These are phyloP conservation scores for Pinus albicaulis DNA, from an alignment of 75 land plant species.

Conservation along the genomic window DNA sequence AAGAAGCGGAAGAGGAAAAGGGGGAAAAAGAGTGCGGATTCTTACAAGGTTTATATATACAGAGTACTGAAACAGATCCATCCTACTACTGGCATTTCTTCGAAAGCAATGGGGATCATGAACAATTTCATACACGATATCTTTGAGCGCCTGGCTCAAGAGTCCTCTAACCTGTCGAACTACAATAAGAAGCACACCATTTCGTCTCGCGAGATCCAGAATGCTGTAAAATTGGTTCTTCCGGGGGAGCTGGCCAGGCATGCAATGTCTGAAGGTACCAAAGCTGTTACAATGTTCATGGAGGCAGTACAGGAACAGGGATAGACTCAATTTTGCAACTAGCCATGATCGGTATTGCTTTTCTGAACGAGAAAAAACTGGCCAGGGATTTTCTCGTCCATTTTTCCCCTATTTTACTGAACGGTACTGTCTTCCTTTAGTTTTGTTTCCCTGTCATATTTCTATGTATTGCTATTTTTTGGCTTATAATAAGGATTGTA, in stretches of 20 bases:
- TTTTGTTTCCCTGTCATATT: no score
- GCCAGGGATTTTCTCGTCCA: no score
- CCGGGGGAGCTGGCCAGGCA: conserved; percentile 83
- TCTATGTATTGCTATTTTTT: no score
- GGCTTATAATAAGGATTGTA: no score
- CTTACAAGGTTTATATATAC: conserved; percentile 49
- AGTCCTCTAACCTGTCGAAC: conserved; percentile 47
- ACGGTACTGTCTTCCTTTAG: no score
- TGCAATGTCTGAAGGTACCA: conserved; percentile 63
- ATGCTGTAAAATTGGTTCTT: conserved; percentile 58
- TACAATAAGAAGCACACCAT: conserved; percentile 52
- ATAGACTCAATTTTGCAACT: no score
- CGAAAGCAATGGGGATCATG: conserved; percentile 68
- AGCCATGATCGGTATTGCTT: no score
- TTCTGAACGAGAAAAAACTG: no score
- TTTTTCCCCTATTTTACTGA: no score
- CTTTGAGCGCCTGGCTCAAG: conserved; percentile 67
- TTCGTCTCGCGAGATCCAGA: conserved; percentile 67
- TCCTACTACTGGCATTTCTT: conserved; percentile 66
- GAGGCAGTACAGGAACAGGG: no score
- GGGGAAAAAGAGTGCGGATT: conserved; percentile 7
- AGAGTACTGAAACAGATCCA: conserved; percentile 76
- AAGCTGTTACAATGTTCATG: conserved; percentile 43
- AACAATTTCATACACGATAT: conserved; percentile 63
- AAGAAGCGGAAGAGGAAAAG: no score